These are phyloP conservation scores for Gelatoporia subvermispora DNA, from an alignment of 768 basidiomycete species.

Conservation along the genomic window DNA sequence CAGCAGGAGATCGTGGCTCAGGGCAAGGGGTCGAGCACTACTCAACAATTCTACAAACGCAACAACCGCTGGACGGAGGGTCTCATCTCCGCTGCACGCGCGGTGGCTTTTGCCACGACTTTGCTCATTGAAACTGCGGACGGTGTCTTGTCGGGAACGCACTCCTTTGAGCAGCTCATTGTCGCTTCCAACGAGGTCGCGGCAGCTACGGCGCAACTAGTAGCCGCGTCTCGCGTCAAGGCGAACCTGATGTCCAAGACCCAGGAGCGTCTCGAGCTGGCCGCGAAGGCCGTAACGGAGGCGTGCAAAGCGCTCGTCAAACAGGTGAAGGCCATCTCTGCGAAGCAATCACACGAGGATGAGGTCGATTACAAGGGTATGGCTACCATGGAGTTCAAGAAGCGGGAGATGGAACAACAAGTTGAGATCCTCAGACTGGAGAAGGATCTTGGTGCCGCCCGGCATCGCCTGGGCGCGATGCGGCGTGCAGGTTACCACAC, in stretches of 20 bases:
- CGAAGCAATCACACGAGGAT: conserved; percentile 74
- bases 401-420: conserved; percentile 97
- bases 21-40: conserved; percentile 88
- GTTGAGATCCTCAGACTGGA: conserved; percentile 97
- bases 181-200: conserved; percentile 99
- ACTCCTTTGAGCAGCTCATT: conserved; percentile 97
- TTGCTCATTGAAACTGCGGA: conserved; percentile 96
- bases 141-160: conserved; percentile 93
- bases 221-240: conserved; percentile 97
- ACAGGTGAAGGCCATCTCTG: conserved; percentile 94
- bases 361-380: conserved; percentile 86
- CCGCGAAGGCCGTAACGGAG: conserved; percentile 95
- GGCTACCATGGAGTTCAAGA: conserved; percentile 94
- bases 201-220: conserved; percentile 94
- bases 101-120: conserved; percentile 94
- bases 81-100: conserved; percentile 94
- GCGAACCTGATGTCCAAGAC: conserved; percentile 98
- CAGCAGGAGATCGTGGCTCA: conserved; percentile 97
- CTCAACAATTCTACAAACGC: conserved; percentile 97
- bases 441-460: conserved; percentile 87
- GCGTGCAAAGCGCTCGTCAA: conserved; percentile 95
- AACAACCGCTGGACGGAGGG: conserved; percentile 99
- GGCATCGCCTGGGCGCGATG: conserved; percentile 80
- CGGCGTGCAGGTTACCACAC: conserved; percentile 87
- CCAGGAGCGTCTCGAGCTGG: conserved; percentile 91